Conservation (phyloP, 225 moss, liverwort and hornwort genomes). For the Marchantia polymorpha region DNA sequence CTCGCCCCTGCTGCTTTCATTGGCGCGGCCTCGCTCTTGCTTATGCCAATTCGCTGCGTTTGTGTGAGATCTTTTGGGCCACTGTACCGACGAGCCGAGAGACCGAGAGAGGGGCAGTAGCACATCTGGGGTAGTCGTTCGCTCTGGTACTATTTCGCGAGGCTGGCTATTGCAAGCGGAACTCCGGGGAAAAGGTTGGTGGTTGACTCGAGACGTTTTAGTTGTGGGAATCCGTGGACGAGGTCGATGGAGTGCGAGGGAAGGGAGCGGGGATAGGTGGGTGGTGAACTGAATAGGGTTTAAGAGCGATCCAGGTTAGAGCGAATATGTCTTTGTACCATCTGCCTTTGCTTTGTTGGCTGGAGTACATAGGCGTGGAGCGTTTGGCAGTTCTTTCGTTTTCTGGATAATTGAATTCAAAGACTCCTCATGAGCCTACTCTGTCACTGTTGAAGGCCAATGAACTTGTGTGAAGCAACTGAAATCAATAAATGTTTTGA, state of each 20-base stretch:
- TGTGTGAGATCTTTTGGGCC: not conserved
- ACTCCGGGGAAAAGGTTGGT: not conserved
- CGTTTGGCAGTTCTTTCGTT: not conserved
- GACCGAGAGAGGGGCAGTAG: not conserved
- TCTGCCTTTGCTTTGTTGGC: not conserved
- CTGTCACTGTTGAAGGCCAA: not conserved
- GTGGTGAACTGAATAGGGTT: slow-evolving; percentile 6
- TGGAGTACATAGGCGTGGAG: not conserved
- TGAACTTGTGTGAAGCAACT: not conserved
- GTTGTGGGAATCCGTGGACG: slow-evolving; percentile 17
- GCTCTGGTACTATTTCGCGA: not conserved
- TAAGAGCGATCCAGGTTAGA: not conserved
- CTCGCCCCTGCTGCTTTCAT: not conserved
- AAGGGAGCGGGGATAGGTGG: not conserved
- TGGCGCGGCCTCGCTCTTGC: not conserved
- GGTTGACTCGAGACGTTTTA: slow-evolving; percentile 6
- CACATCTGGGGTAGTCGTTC: not conserved
- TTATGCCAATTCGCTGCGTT: not conserved
- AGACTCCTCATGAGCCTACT: not conserved
- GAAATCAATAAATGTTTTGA: not conserved
- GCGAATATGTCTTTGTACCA: not conserved
- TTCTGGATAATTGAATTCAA: not conserved
- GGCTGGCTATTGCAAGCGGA: not conserved
- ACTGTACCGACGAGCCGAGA: not conserved
- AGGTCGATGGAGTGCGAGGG: slow-evolving; percentile 19